Conservation (phyloP, 2,329 filamentous ascomycete species). For the Pyricularia sp. region DNA sequence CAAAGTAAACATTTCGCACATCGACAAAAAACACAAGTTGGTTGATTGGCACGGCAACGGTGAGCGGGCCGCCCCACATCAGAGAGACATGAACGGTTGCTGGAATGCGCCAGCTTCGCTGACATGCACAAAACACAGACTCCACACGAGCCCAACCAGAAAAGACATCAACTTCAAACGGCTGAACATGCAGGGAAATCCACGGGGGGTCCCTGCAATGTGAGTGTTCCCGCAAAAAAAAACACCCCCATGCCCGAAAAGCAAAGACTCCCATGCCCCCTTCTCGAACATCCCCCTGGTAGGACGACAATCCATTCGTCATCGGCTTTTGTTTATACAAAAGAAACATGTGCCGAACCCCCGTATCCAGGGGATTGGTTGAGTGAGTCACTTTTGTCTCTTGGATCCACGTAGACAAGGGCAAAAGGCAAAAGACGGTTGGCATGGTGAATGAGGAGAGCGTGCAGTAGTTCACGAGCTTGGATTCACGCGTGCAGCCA, state of each 20-base stretch:
- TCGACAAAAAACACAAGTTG: not conserved
- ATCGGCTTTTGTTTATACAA: not conserved
- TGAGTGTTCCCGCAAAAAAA: not conserved
- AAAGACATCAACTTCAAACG: not conserved
- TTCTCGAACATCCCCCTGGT: not conserved
- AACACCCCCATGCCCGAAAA: too few relatives aligned
- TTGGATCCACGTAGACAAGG: not conserved
- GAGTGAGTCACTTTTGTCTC: not conserved
- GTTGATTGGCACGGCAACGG: not conserved
- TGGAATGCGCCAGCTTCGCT: not conserved
- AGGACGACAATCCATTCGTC: not conserved
- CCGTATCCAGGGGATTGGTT: not conserved
- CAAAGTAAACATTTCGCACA: not conserved
- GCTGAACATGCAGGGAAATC: not conserved
- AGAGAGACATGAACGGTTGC: not conserved
- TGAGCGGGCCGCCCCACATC: not conserved
- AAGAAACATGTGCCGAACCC: not conserved
- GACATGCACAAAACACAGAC: constrained; percentile 1
- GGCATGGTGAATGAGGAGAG: not conserved
- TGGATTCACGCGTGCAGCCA: not conserved
- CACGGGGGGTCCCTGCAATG: not conserved
- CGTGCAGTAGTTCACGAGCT: not conserved
- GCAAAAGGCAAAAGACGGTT: not conserved
- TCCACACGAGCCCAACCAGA: not conserved
- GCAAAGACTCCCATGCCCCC: too few relatives aligned